A percentile compares a stretch with the other conserved stretches of the same genome.
These are phyloP conservation scores for Neonectria ditissima DNA, from an alignment of 2,329 filamentous ascomycete genomes.

Conservation along the genomic window DNA sequence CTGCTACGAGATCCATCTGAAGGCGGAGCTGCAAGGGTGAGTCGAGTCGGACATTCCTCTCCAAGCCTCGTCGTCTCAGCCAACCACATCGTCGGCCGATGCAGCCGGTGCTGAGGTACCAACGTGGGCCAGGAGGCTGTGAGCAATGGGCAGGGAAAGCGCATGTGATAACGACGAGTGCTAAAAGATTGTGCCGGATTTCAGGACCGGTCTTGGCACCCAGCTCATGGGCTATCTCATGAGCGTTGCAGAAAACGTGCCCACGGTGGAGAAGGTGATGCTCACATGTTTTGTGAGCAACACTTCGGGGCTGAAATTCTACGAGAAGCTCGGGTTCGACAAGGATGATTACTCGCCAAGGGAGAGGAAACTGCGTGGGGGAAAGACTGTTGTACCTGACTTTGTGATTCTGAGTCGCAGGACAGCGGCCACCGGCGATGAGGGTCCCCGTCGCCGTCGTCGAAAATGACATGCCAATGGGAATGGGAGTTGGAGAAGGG, in stretches of 20 bases:
- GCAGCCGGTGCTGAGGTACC: not conserved
- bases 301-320: conserved; percentile 67
- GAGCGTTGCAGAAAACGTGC: conserved; percentile 64
- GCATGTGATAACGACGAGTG: conserved; percentile 8
- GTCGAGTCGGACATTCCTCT: conserved; percentile 33
- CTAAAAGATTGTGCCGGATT: conserved; percentile 22
- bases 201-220: conserved; percentile 71
- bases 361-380: conserved; percentile 64
- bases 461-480: conserved; percentile 9
- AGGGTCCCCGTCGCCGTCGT: conserved; percentile 30
- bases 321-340: conserved; percentile 68
- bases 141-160: conserved; percentile 1
- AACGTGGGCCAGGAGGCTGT: conserved; percentile 12
- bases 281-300: conserved; percentile 79
- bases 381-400: conserved; percentile 65
- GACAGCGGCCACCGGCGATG: conserved; percentile 39
- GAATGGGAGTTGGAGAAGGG: not conserved
- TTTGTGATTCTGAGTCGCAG: conserved; percentile 71
- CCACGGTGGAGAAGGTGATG: conserved; percentile 74
- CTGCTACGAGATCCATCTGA: conserved; percentile 82
- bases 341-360: conserved; percentile 67
- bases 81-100: conserved; percentile 5
- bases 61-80: conserved; percentile 8
- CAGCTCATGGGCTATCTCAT: conserved; percentile 69
- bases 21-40: conserved; percentile 65